phyloP scores from a whole-genome alignment of 2,329 filamentous ascomycete genomes.

The Cladophialophora exuberans region DNA sequence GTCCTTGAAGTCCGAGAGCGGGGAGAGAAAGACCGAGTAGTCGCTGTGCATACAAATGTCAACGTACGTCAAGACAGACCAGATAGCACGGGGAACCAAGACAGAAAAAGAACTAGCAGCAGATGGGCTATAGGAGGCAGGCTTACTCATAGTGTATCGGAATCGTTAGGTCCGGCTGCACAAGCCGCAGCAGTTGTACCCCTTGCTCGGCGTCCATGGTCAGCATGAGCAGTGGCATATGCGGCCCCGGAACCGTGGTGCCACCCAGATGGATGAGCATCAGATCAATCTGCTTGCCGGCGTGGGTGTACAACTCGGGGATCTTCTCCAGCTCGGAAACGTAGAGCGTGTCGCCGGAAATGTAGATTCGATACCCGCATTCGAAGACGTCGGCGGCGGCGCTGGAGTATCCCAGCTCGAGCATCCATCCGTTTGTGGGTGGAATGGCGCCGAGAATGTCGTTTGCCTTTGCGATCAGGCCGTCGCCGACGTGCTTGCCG shows the following conservation, averaged over 20 bases:
- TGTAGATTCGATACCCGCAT: constrained; percentile 64
- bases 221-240: constrained; percentile 65
- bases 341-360: constrained; percentile 67
- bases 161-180: constrained; percentile 65
- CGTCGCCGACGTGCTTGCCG: constrained; percentile 63
- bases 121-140: not conserved
- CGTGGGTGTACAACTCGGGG: constrained; percentile 53
- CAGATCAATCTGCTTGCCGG: constrained; percentile 60
- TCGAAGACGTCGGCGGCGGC: constrained; percentile 40
- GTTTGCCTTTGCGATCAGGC: constrained; percentile 49
- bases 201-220: constrained; percentile 70
- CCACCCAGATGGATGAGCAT: constrained; percentile 70
- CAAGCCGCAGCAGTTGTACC: constrained; percentile 61
- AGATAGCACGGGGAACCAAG: not conserved
- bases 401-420: constrained; percentile 60
- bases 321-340: constrained; percentile 66
- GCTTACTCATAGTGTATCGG: constrained; percentile 63
- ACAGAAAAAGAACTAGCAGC: not conserved
- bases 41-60: constrained; percentile 42
- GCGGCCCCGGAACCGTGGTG: constrained; percentile 65
- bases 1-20: constrained; percentile 63
- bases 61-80: not conserved
- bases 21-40: constrained; percentile 64
- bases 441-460: constrained; percentile 56
- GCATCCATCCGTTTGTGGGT: constrained; percentile 69